These are phyloP conservation scores for Suhomyces sp. DNA, from an alignment of 805 yeast genomes.

Conservation along the genomic window DNA sequence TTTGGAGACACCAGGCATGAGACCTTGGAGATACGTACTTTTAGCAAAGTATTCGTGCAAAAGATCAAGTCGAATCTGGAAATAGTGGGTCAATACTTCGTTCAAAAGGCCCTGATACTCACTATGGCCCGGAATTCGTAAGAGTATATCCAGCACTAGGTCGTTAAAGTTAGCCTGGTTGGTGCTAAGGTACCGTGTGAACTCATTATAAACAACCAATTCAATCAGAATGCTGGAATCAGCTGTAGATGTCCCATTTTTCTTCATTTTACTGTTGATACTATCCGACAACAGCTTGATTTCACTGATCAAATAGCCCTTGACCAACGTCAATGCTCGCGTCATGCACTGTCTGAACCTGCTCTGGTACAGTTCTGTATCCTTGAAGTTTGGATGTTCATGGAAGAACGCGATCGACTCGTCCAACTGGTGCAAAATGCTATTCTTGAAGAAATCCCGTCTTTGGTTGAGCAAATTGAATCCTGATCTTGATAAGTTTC, in stretches of 20 bases:
- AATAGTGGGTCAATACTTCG: constrained; percentile 66
- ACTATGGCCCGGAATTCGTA: constrained; percentile 34
- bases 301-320: constrained; percentile 58
- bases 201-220: constrained; percentile 66
- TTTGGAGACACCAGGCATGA: not conserved
- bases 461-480: constrained; percentile 60
- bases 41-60: constrained; percentile 38
- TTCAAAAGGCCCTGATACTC: constrained; percentile 66
- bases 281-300: constrained; percentile 32
- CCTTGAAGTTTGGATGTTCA: constrained; percentile 53
- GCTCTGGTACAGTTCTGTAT: constrained; percentile 62
- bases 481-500: constrained; percentile 63
- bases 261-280: constrained; percentile 11
- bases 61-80: constrained; percentile 51
- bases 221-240: constrained; percentile 43
- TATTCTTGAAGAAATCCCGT: constrained; percentile 38
- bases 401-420: constrained; percentile 60
- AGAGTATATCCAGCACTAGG: constrained; percentile 34
- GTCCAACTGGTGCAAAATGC: constrained; percentile 56
- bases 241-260: constrained; percentile 16
- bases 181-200: constrained; percentile 29
- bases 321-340: constrained; percentile 70
- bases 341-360: constrained; percentile 82
- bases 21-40: constrained; percentile 15
- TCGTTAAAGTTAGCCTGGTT: constrained; percentile 27